phyloP scores from a whole-genome alignment of 331 rosid species.

The Dryas integrifolia region DNA sequence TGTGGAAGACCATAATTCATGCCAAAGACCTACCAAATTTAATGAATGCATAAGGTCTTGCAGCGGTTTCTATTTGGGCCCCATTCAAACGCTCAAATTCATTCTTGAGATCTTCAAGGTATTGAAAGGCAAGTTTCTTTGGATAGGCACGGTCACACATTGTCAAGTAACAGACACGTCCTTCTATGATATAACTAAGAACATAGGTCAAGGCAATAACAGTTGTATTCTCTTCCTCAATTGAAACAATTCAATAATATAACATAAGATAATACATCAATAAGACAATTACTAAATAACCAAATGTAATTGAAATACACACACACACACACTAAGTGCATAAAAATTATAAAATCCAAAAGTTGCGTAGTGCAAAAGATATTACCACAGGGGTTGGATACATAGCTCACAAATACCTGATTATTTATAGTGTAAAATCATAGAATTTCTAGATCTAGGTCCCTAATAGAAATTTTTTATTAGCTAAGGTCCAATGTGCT shows the following conservation, averaged over 20 bases:
- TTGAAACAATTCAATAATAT: neutral
- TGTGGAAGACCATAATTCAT: neutral
- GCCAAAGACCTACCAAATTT: constrained; percentile 66
- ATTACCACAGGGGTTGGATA: neutral
- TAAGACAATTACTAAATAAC: neutral
- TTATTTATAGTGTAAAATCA: neutral
- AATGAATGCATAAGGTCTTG: constrained; percentile 98
- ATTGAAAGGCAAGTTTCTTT: constrained; percentile 96
- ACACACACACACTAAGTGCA: neutral
- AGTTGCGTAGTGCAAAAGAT: neutral
- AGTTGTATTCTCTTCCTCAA: constrained; percentile 1
- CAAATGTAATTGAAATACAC: neutral
- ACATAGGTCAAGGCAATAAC: constrained; percentile 56
- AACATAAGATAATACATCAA: neutral
- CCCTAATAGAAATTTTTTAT: no score
- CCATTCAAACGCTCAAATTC: constrained; percentile 95
- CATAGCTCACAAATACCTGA: neutral
- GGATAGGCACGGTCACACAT: constrained; percentile 98
- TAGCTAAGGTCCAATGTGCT: no score
- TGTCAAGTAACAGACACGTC: constrained; percentile 93
- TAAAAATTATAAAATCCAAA: neutral
- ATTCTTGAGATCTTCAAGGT: constrained; percentile 93
- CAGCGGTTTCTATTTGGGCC: constrained; percentile 93
- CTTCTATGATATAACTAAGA: constrained; percentile 82
- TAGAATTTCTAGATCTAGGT: neutral